A percentile compares a stretch with the other conserved stretches of the same genome.
These are phyloP conservation scores for Sorghum bicolor DNA, from an alignment of 176 grass and related monocot genomes.

Conservation along the genomic window Sorghum_bicolor_NCBIv3 NC_012871.2:13727001-13727500, in stretches of 20 bases:
- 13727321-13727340: conserved; percentile 89
- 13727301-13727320: conserved; percentile 83
- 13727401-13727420: background rate
- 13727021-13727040: background rate
- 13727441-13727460: background rate
- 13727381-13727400: background rate
- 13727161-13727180: background rate
- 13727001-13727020: background rate
- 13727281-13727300: conserved; percentile 75
- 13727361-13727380: conserved; percentile 22
- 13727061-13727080: background rate
- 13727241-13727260: conserved; percentile 86
- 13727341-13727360: conserved; percentile 47
- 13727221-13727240: conserved; percentile 97
- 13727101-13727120: background rate
- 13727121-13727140: background rate
- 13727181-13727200: background rate
- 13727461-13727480: background rate
- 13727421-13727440: background rate
- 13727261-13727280: conserved; percentile 92
- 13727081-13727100: background rate
- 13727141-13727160: background rate
- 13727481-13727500: background rate
- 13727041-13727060: background rate
- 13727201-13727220: conserved; percentile 21